These are phyloP conservation scores for Pseudogymnoascus sp. DNA, from an alignment of 2,329 filamentous ascomycete species.

Conservation along the genomic window DNA sequence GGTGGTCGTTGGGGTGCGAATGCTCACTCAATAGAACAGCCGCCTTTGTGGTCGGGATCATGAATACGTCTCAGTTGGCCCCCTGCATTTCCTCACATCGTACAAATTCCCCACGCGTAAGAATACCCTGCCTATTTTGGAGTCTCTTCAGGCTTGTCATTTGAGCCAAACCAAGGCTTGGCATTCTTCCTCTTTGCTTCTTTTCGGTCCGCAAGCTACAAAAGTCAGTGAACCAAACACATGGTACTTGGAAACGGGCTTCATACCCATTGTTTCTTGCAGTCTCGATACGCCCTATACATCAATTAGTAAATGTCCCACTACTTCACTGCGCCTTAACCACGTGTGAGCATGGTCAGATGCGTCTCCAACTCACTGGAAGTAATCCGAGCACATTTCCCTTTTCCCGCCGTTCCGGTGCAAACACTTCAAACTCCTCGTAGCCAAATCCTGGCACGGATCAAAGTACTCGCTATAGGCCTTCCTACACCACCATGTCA, in stretches of 20 bases:
- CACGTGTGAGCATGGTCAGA: conserved; percentile 9
- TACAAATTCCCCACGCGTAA: neutral
- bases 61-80: neutral
- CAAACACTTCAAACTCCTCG: conserved; percentile 77
- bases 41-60: neutral
- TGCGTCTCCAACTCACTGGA: conserved; percentile 61
- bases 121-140: neutral
- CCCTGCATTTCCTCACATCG: neutral
- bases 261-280: conserved; percentile 87
- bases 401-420: conserved; percentile 81
- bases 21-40: neutral
- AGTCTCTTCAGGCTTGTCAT: neutral
- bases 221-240: neutral
- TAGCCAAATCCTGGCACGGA: conserved; percentile 87
- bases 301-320: conserved; percentile 8
- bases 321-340: conserved; percentile 12
- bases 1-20: neutral
- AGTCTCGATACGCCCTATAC: conserved; percentile 78
- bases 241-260: neutral
- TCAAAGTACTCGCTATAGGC: conserved; percentile 84
- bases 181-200: conserved; percentile 34
- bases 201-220: conserved; percentile 37
- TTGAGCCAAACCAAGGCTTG: conserved; percentile 21
- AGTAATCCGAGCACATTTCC: conserved; percentile 89
- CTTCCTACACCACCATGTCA: conserved; percentile 52